These are phyloP conservation scores for Angomonas deanei DNA, from an alignment of 208 protist species.

Conservation along the genomic window DNA sequence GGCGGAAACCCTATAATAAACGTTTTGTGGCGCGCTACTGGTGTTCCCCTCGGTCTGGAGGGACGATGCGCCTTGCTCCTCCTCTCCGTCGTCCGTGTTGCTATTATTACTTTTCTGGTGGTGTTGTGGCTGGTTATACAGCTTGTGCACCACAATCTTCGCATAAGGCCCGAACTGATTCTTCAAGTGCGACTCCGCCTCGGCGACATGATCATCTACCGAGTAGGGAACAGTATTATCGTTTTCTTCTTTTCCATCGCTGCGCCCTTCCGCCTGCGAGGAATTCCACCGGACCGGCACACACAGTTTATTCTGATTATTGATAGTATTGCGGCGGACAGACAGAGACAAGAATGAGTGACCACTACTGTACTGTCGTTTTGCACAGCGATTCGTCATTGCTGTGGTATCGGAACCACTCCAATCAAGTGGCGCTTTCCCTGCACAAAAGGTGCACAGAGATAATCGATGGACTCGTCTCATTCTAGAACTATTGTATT, in stretches of 20 bases:
- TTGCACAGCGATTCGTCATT: no score
- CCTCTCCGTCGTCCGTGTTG: constrained; percentile 2
- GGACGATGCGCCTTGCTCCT: background rate
- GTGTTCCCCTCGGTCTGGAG: background rate
- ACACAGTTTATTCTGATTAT: no score
- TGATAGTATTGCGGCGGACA: no score
- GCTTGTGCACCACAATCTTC: constrained; percentile 55
- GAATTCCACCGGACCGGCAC: background rate
- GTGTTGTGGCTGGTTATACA: constrained; percentile 17
- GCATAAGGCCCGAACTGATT: constrained; percentile 72
- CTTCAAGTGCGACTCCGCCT: constrained; percentile 46
- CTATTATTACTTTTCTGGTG: background rate
- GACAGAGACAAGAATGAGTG: no score
- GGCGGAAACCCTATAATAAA: constrained; percentile 61
- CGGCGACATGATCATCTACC: constrained; percentile 28
- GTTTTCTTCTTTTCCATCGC: background rate
- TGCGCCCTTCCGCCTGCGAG: background rate
- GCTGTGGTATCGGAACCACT: no score
- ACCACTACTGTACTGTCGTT: no score
- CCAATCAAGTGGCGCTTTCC: no score
- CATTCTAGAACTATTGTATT: no score
- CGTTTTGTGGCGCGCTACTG: background rate
- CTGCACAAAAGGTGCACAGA: no score
- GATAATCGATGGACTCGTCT: no score
- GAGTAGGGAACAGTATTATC: background rate